Evolutionary conservation across 2,329 filamentous ascomycete species (phyloP).

Genomic region (Rhexocercosporidium sp.): DNA sequence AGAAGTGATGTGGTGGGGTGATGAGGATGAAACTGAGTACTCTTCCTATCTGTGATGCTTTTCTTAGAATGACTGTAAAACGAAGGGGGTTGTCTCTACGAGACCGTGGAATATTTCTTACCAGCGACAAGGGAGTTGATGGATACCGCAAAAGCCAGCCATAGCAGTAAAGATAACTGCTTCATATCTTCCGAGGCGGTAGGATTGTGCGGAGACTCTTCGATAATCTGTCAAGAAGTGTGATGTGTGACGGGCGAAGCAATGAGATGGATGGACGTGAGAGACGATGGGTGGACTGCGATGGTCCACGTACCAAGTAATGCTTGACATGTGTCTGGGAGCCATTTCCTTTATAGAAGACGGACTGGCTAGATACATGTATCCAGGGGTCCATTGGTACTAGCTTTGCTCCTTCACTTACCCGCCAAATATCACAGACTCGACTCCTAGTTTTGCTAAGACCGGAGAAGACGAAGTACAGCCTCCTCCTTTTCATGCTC

Average conservation of each 20-base stretch:
- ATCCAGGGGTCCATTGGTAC: too few relatives aligned
- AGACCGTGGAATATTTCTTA: neutral
- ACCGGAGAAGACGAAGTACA: too few relatives aligned
- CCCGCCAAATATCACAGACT: too few relatives aligned
- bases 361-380: too few relatives aligned
- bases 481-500: neutral
- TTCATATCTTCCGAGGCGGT: too few relatives aligned
- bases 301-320: too few relatives aligned
- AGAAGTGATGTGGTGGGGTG: neutral
- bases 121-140: neutral
- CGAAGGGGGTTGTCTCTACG: neutral
- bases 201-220: neutral
- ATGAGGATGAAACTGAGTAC: neutral
- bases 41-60: neutral
- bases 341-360: too few relatives aligned
- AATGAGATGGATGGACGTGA: too few relatives aligned
- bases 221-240: neutral
- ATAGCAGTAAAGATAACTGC: neutral
- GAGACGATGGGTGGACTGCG: too few relatives aligned
- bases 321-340: too few relatives aligned
- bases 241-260: neutral
- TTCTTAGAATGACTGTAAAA: neutral
- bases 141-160: neutral
- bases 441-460: too few relatives aligned
- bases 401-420: too few relatives aligned